Evolutionary conservation across 495 filamentous ascomycete genomes (phyloP), one percentile per base, ranked within the genome.

Genomic region (Aspergillus nanangensis): DNA sequence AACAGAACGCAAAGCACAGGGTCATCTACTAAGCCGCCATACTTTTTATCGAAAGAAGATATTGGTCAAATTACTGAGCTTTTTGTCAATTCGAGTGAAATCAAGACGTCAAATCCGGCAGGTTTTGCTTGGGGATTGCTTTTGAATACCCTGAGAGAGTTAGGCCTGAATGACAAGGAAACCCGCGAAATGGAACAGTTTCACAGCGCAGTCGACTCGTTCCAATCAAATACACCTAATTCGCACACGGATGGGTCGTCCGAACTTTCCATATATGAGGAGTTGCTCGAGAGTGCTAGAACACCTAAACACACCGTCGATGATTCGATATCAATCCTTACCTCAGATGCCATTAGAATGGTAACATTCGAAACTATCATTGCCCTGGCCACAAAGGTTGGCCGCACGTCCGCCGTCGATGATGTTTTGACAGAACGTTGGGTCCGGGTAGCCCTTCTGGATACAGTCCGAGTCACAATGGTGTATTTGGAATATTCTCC

Each of bases 101-200:
- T 62, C 0, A 65, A 65, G n/a, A 74, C 75, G 15, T 83, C 83
- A 2, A 81, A 75, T 40, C 86, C 86, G 9, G 79, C 83, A 19
- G 71, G 83, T 19, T 84, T 90, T 43, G 78, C 86, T 8, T 96
- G 89, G 90, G 77, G 81, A 8, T 62, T 90, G 38, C 75, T 95
- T 15, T 63, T 88, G n/a, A 73, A 88, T 50, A 75, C 75, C 5
- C 78, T 90, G 70, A 73, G 75, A 55, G 66, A 83, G 24, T 67
- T 74, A 3, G 84, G 81, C 38, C 66, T 77, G 23, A 67, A 68
- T 35, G 70, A 81, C 29, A 77, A 73, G 36, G 78, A 86, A 38
- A 70, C 65, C 23, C 70, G 77, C 43, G 85, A 86, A 50, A 41
- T 78, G n/a, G 68, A 80, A 33, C 80, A 83, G 50, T 80, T 81